These are phyloP conservation scores for Cymbopogon citratus DNA, from an alignment of 176 grass and related monocot genomes.

Conservation along the genomic window DNA sequence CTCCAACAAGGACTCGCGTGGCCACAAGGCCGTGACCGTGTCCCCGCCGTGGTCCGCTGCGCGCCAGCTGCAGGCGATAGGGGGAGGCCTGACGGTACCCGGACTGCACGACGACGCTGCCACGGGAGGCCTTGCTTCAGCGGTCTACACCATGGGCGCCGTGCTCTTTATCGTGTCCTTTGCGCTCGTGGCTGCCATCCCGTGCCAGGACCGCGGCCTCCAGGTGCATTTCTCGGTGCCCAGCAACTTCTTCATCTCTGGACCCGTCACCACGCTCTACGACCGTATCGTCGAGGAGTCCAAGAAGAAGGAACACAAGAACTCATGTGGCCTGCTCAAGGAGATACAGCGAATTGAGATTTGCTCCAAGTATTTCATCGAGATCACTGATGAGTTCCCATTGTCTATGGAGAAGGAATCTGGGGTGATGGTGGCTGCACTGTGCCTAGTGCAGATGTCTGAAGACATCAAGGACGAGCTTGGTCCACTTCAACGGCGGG, in stretches of 20 bases:
- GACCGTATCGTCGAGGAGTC: constrained; percentile 77
- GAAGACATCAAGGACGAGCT: constrained; percentile 51
- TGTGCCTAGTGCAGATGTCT: constrained; percentile 55
- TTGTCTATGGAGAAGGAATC: constrained; percentile 42
- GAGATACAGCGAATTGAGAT: constrained; percentile 88
- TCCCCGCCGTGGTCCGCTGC: constrained; percentile 77
- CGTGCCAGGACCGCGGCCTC: constrained; percentile 85
- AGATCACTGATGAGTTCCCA: constrained; percentile 68
- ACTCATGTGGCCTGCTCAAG: constrained; percentile 62
- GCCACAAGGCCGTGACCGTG: constrained; percentile 61
- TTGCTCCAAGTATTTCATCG: constrained; percentile 57
- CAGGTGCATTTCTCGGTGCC: constrained; percentile 60
- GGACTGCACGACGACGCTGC: constrained; percentile 35
- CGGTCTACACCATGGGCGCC: constrained; percentile 58
- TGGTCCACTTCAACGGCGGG: constrained; percentile 70
- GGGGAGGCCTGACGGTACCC: constrained; percentile 49
- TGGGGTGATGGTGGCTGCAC: constrained; percentile 45
- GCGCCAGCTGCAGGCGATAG: constrained; percentile 78
- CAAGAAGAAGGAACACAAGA: constrained; percentile 78
- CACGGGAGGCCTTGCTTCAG: constrained; percentile 48
- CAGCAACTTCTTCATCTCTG: constrained; percentile 58
- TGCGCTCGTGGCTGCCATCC: constrained; percentile 66
- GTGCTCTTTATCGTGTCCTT: constrained; percentile 62
- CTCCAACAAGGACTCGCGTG: too few species aligned
- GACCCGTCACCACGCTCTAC: constrained; percentile 33